phyloP scores from a whole-genome alignment of 1,139 yeast species.

The Martiniozyma asiatica region DNA sequence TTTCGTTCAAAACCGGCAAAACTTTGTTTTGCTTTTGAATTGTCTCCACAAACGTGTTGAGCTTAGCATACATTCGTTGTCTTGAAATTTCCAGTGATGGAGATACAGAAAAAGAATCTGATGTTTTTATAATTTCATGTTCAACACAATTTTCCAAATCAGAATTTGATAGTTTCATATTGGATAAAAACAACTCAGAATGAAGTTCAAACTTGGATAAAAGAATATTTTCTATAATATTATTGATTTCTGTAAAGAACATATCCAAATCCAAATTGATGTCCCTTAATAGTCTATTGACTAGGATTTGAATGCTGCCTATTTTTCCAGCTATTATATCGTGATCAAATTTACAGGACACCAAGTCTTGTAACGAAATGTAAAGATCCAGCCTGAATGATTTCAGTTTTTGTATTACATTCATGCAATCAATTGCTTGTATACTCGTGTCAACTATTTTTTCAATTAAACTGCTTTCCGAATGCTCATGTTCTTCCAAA shows the following conservation, averaged over 20 bases:
- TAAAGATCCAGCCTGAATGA: slow-evolving; percentile 11
- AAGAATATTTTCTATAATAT: slow-evolving; percentile 3
- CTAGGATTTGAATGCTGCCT: slow-evolving; percentile 28
- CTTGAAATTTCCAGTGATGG: slow-evolving; percentile 3
- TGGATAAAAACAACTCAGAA: too few species aligned
- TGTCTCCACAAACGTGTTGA: too few species aligned
- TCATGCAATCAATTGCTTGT: slow-evolving; percentile 8
- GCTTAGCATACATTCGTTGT: slow-evolving; percentile 1
- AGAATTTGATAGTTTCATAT: too few species aligned
- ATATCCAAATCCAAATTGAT: background rate
- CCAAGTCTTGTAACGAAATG: slow-evolving; percentile 20
- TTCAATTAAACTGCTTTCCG: too few species aligned
- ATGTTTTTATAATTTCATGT: too few species aligned
- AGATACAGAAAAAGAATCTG: background rate
- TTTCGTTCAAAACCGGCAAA: too few species aligned
- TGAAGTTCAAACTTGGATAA: too few species aligned
- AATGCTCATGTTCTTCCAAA: too few species aligned
- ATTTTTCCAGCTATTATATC: slow-evolving; percentile 19
- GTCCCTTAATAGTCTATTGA: slow-evolving; percentile 21
- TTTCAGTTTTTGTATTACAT: slow-evolving; percentile 14
- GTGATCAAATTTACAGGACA: slow-evolving; percentile 22
- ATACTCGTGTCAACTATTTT: too few species aligned
- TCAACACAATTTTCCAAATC: too few species aligned
- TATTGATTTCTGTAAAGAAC: slow-evolving; percentile 4
- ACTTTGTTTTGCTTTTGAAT: too few species aligned